phyloP scores from a whole-genome alignment of 352 stramenopile species.

The Phytophthora constricta region DNA sequence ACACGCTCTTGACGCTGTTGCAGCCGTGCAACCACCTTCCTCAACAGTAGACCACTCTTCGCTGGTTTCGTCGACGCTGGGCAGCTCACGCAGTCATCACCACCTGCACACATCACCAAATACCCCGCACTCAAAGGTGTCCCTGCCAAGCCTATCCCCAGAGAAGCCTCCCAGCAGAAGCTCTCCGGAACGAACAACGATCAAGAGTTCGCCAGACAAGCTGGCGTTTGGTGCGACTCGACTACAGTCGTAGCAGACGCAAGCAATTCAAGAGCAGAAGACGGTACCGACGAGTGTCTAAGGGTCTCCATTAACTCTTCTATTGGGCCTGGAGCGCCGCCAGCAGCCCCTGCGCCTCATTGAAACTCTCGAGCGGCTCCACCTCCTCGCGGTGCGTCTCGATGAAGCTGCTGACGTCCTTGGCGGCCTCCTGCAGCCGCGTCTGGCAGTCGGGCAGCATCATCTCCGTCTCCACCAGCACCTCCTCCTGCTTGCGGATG shows the following conservation, averaged over 20 bases:
- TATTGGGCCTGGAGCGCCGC: constrained; percentile 22
- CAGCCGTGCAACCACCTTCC: no score
- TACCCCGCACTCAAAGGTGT: constrained; percentile 33
- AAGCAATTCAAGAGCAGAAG: neutral
- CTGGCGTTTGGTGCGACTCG: constrained; percentile 27
- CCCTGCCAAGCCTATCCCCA: constrained; percentile 63
- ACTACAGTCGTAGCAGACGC: constrained; percentile 1
- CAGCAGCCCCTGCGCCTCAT: constrained; percentile 64
- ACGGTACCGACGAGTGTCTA: neutral
- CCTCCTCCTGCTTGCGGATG: constrained; percentile 83
- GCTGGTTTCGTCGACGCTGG: constrained; percentile 7
- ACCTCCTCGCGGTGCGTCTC: constrained; percentile 47
- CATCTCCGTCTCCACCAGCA: constrained; percentile 80
- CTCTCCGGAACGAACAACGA: constrained; percentile 39
- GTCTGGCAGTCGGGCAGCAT: constrained; percentile 84
- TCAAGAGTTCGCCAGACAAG: constrained; percentile 26
- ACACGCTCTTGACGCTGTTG: neutral
- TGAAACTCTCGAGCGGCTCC: constrained; percentile 38
- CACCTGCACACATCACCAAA: constrained; percentile 8
- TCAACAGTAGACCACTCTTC: constrained; percentile 1
- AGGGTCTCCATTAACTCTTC: neutral
- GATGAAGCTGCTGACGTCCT: constrained; percentile 64
- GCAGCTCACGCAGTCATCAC: constrained; percentile 13
- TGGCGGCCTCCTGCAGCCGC: constrained; percentile 64
- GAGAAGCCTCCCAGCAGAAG: constrained; percentile 50